phyloP scores from a whole-genome alignment of 2,329 filamentous ascomycete species.

The Trichoderma polysporum region DNA sequence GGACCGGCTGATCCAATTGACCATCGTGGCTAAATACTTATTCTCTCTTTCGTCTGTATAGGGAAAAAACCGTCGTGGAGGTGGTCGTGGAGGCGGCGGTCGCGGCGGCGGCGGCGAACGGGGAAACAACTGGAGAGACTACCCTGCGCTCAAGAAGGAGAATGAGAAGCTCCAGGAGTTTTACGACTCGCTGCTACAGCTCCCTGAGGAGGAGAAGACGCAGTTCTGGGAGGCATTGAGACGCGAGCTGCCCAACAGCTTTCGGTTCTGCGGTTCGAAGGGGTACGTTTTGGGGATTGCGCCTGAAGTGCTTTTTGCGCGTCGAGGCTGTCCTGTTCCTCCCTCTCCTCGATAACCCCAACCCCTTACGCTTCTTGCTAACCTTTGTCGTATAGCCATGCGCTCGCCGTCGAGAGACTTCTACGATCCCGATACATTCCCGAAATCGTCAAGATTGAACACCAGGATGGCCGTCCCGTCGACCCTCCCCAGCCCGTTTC shows the following conservation, averaged over 20 bases:
- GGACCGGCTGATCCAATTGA: neutral
- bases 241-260: slow-evolving; percentile 91
- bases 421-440: slow-evolving; percentile 88
- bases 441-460: slow-evolving; percentile 79
- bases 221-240: slow-evolving; percentile 82
- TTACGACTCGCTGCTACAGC: slow-evolving; percentile 75
- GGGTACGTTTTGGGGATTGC: slow-evolving; percentile 53
- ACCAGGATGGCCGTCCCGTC: slow-evolving; percentile 78
- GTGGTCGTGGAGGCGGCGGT: slow-evolving; percentile 37
- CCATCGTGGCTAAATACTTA: neutral
- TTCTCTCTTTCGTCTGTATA: slow-evolving; percentile 18
- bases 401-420: slow-evolving; percentile 85
- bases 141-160: slow-evolving; percentile 60
- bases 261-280: slow-evolving; percentile 94
- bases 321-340: neutral
- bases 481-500: slow-evolving; percentile 77
- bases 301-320: neutral
- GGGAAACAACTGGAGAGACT: slow-evolving; percentile 37
- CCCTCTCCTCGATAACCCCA: neutral
- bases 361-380: neutral
- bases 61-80: slow-evolving; percentile 38
- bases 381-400: slow-evolving; percentile 60
- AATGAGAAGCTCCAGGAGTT: slow-evolving; percentile 85
- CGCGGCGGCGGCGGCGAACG: slow-evolving; percentile 30
- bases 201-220: slow-evolving; percentile 74